Percentiles rank a stretch among this genome's conserved stretches.
phyloP scores from a whole-genome alignment of 495 filamentous ascomycete genomes.

The Lophiotrema nucula region DNA sequence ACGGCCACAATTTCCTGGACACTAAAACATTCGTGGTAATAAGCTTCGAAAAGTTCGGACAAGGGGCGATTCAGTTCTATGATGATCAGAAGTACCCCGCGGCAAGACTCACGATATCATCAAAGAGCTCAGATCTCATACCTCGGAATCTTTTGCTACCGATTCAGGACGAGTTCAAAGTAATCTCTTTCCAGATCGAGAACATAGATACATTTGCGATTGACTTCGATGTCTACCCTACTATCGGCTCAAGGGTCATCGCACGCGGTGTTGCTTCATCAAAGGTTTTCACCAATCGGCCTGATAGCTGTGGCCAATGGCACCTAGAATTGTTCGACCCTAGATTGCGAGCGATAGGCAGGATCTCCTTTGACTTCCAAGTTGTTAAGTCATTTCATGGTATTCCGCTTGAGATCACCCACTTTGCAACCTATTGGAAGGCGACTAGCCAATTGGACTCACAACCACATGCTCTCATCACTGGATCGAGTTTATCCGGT shows the following conservation, averaged over 20 bases:
- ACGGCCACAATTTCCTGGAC: conserved; percentile 97
- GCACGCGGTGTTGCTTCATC: conserved; percentile 91
- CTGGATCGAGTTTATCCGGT: conserved; percentile 89
- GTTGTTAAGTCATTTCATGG: conserved; percentile 96
- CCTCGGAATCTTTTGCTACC: conserved; percentile 92
- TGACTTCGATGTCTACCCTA: conserved; percentile 97
- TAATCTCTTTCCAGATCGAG: conserved; percentile 94
- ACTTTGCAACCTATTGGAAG: conserved; percentile 99
- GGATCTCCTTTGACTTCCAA: conserved; percentile 89
- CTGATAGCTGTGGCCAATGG: conserved; percentile 75
- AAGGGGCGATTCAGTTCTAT: conserved; percentile 81
- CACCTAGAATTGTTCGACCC: conserved; percentile 90
- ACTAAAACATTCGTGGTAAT: conserved; percentile 94
- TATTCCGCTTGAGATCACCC: conserved; percentile 90
- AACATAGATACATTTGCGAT: conserved; percentile 87
- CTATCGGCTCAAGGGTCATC: conserved; percentile 95
- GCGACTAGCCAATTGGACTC: conserved; percentile 87
- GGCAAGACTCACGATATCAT: conserved; percentile 91
- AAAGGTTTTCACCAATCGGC: conserved; percentile 70
- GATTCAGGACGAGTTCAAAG: conserved; percentile 89
- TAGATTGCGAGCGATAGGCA: conserved; percentile 87
- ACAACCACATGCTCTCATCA: conserved; percentile 80
- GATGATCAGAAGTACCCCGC: conserved; percentile 94
- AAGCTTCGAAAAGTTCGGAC: conserved; percentile 69
- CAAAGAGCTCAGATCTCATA: conserved; percentile 91